These are phyloP conservation scores for Zoysia pacifica DNA, from an alignment of 176 grass and related monocot genomes.

Conservation along the genomic window DNA sequence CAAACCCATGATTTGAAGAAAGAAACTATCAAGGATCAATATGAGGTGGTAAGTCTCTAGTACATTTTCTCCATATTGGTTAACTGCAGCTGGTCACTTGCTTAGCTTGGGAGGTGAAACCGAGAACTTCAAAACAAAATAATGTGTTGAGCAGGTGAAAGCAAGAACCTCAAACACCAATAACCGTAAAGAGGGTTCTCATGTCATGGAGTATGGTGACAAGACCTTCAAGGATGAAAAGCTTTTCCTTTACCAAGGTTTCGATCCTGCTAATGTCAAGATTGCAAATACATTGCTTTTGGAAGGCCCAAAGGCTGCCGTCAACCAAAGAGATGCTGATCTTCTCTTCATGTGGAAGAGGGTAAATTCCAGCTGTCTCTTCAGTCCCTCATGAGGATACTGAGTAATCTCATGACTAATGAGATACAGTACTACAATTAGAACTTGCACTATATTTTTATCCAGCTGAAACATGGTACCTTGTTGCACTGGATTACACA, in stretches of 20 bases:
- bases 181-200: slow-evolving; percentile 52
- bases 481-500: not conserved
- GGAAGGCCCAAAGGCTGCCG: slow-evolving; percentile 38
- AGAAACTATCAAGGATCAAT: slow-evolving; percentile 79
- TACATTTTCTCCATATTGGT: slow-evolving; percentile 22
- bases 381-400: not conserved
- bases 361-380: slow-evolving; percentile 43
- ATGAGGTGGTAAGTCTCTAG: slow-evolving; percentile 61
- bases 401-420: too few relatives aligned
- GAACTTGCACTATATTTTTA: too few relatives aligned
- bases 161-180: slow-evolving; percentile 65
- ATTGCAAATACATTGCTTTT: slow-evolving; percentile 49
- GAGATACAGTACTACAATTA: too few relatives aligned
- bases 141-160: slow-evolving; percentile 61
- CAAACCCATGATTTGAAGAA: slow-evolving; percentile 77
- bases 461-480: too few relatives aligned
- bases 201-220: slow-evolving; percentile 98
- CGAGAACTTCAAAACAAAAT: not conserved
- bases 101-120: slow-evolving; percentile 24
- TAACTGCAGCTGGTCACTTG: slow-evolving; percentile 8
- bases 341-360: slow-evolving; percentile 86
- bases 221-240: slow-evolving; percentile 77
- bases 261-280: slow-evolving; percentile 70
- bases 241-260: slow-evolving; percentile 92
- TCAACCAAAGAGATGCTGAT: slow-evolving; percentile 94